Base-by-base conservation (phyloP, 2,329 filamentous ascomycete genomes). In the Penicillium expansum region DNA sequence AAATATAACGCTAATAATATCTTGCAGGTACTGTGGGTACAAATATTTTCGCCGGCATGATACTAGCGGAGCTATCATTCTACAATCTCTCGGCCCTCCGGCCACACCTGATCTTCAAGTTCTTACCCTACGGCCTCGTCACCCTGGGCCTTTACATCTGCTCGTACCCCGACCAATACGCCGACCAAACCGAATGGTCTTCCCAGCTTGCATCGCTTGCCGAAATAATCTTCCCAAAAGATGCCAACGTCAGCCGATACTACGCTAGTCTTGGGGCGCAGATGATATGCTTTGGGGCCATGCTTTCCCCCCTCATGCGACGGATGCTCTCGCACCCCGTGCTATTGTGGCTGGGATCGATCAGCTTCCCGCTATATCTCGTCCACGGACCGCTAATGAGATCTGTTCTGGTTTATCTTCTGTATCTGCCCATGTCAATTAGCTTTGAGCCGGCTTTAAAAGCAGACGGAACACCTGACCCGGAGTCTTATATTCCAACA, bases 361-460 rank as follows among this genome's bases (percentile, higher is more conserved):
- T 86, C 72, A 85, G 82, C 43, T 87, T 87, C 64, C 83, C 85
- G 1, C 82, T 88, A 14, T 87, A 87, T 64, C 78, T 88, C 7
- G 72, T 87, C 20, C 85, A 88, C 70, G 85, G 85, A 41, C 80
- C 82, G 0, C 75, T 87, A 30, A 79, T 87, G 62, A 81, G 85
- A 55, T 82, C 80, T 24, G 69, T 86, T 8, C 75, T 87, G 14
- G 81, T 82, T 27, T 87, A 83, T 82, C 79, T 87, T 75, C 72
- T 86, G 13, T 87, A 80, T 58, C 77, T 81, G 1, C 74, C 76
- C 13, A 64, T 68, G 14, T 55, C 62, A 14, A 62, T 64, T 68
- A 43, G 41, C 8, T 62, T 61, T 38, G 43, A 56, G 45, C 58
- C 60, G 18, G 32, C 30, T 11, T n/a, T 51, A 32, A 43, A 37